Base-by-base conservation (phyloP, 169 alveolate species). In the Cryptosporidium andersoni region DNA sequence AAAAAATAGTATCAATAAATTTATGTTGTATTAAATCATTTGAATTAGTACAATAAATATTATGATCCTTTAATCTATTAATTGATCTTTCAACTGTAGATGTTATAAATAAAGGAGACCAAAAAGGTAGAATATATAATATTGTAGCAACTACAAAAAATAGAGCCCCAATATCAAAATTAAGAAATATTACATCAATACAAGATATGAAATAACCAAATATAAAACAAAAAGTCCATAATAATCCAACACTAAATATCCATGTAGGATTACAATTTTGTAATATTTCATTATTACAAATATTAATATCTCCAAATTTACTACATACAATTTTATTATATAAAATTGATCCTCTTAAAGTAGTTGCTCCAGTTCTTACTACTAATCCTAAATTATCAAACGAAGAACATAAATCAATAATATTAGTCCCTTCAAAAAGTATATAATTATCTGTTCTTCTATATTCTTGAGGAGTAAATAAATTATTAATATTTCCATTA, bases 31-130 rank as follows among this genome's bases (percentile, higher is more conserved):
- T 45, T 11, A 74, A 49, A 43, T 60, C 60, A n/a, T 34, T 42
- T 7, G 85, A 58, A 42, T 74, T 74, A 12, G 85, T 42, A 36
- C 66, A 51, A 4, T 58, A 11, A 7, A 74, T 74, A 45, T 74
- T 5, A 1, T 74, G 12, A 11, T 58, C 45, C 11, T 16, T 2
- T 6, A 74, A 51, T 16, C 45, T 3, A 11, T 60, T 51, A 6
- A 74, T 74, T 25, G 60, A 7, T 6, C 16, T 36, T 45, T 74
- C 60, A 25, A 14, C 39, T 25, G 51, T 40, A 3, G 60, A 45
- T 4, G 85, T 58, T 68, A 74, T 74, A n/a, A 49, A 47, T 12
- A 68, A 47, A 9, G 85, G 55, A 2, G 85, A 42, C 85, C 85
- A 74, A 43, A 74, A 74, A 1, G 85, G 85, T 7, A 74, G 16